These are phyloP conservation scores for Citrus trifoliata DNA, from an alignment of 345 rosid genomes.

Conservation along the genomic window DNA sequence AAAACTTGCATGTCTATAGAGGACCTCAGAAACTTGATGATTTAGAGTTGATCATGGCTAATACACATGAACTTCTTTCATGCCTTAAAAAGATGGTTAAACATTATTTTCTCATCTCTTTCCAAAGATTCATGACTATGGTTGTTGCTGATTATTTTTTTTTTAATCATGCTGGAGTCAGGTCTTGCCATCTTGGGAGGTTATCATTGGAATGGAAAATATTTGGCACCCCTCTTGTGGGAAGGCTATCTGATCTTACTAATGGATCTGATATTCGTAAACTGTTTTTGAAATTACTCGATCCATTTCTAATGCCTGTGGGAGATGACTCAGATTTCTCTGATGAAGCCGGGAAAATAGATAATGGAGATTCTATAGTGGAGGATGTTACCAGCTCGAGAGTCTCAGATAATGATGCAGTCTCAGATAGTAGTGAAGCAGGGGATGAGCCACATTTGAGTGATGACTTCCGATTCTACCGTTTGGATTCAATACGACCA, in stretches of 20 bases:
- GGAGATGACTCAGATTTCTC: slow-evolving; percentile 28
- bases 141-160: neutral
- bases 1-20: neutral
- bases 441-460: slow-evolving; percentile 23
- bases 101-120: neutral
- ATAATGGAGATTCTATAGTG: slow-evolving; percentile 36
- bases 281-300: slow-evolving; percentile 41
- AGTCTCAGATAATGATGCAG: slow-evolving; percentile 20
- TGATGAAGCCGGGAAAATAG: slow-evolving; percentile 28
- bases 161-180: slow-evolving; percentile 12
- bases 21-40: neutral
- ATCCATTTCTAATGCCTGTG: slow-evolving; percentile 42
- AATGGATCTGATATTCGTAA: slow-evolving; percentile 41
- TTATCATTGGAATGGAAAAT: slow-evolving; percentile 9
- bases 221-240: slow-evolving; percentile 58
- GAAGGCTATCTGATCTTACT: slow-evolving; percentile 31
- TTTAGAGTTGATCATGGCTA: neutral
- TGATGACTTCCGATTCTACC: slow-evolving; percentile 38
- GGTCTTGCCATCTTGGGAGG: slow-evolving; percentile 21
- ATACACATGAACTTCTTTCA: neutral
- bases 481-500: neutral
- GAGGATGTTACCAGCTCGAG: slow-evolving; percentile 31
- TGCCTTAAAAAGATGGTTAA: neutral
- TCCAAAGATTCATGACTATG: neutral
- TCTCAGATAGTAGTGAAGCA: slow-evolving; percentile 27